Conservation (phyloP, 306 rosid species). For the Trifolium pratense region DNA sequence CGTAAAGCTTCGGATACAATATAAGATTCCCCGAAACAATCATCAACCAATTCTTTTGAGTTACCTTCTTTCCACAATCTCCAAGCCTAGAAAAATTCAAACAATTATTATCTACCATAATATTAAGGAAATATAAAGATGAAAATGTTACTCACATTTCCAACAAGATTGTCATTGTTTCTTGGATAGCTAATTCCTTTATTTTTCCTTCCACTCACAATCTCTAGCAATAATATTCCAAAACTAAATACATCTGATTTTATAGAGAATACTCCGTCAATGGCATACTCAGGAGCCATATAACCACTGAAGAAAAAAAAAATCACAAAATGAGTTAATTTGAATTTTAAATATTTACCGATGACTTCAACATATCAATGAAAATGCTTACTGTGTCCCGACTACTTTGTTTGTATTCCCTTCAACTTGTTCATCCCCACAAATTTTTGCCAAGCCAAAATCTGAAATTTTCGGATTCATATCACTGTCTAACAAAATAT, state of each 20-base stretch:
- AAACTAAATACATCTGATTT: slow-evolving; percentile 35
- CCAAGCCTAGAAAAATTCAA: slow-evolving; percentile 35
- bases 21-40: not conserved
- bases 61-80: slow-evolving; percentile 34
- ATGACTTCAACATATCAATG: not conserved
- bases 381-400: slow-evolving; percentile 21
- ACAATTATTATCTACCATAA: not conserved
- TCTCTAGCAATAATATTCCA: slow-evolving; percentile 31
- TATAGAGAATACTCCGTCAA: slow-evolving; percentile 13
- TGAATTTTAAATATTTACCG: not conserved
- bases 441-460: slow-evolving; percentile 29
- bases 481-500: slow-evolving; percentile 9
- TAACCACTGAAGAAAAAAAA: not conserved
- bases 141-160: slow-evolving; percentile 30
- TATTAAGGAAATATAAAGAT: not conserved
- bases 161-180: not conserved
- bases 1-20: slow-evolving; percentile 27
- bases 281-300: slow-evolving; percentile 33
- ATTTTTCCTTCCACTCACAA: slow-evolving; percentile 12
- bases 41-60: slow-evolving; percentile 24
- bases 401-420: slow-evolving; percentile 13
- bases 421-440: slow-evolving; percentile 31
- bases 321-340: not conserved
- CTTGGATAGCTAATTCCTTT: not conserved
- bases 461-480: slow-evolving; percentile 33